phyloP scores from a whole-genome alignment of 441 rosid genomes.

The Syzygium malaccense region DNA sequence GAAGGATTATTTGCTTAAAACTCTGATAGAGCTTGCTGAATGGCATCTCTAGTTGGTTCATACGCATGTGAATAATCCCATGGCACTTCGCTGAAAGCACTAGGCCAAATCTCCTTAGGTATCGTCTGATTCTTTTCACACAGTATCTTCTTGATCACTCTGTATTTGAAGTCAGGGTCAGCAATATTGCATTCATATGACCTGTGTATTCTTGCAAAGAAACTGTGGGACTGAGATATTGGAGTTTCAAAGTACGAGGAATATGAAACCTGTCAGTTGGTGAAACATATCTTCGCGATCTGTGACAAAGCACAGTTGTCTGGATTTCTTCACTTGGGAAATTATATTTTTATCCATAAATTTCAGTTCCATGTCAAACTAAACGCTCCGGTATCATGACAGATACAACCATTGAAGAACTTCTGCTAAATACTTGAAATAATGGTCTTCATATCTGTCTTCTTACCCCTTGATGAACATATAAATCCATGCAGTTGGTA shows the following conservation, averaged over 20 bases:
- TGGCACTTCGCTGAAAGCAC: not conserved
- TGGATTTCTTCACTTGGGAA: not conserved
- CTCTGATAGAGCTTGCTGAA: not conserved
- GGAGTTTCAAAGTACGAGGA: not conserved
- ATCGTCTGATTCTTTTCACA: not conserved
- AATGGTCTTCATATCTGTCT: not conserved
- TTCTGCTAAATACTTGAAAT: not conserved
- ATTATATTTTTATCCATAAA: not conserved
- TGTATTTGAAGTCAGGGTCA: not conserved
- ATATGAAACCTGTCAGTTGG: not conserved
- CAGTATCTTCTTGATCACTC: not conserved
- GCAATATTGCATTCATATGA: not conserved
- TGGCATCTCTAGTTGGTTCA: not conserved
- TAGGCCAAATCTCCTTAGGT: not conserved
- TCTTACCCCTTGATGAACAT: accelerated
- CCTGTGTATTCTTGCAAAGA: not conserved
- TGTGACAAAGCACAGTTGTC: not conserved
- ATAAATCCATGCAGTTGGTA: not conserved
- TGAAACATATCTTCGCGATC: not conserved
- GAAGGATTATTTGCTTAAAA: not conserved
- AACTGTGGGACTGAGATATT: not conserved
- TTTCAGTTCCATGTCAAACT: not conserved
- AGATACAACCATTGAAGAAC: not conserved
- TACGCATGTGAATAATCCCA: not conserved
- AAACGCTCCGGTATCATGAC: not conserved